A percentile compares a stretch with the other conserved stretches of the same genome.
phyloP scores from a whole-genome alignment of 2,329 filamentous ascomycete genomes.

The Capronia americana region DNA sequence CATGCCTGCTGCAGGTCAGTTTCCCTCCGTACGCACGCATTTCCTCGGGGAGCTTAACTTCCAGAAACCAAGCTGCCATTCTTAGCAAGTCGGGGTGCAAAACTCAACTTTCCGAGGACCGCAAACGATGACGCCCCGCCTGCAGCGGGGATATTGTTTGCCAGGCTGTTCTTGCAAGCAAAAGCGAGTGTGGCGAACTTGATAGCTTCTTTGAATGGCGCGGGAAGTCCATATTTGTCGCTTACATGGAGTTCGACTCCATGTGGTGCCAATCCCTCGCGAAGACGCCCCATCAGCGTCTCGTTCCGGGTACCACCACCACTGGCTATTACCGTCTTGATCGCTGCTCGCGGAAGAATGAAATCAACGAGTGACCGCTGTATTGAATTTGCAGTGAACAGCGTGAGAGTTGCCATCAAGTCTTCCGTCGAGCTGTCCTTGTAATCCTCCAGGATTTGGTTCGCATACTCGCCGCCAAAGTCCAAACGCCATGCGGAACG shows the following conservation, averaged over 20 bases:
- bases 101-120: slow-evolving; percentile 42
- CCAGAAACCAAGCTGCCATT: slow-evolving; percentile 14
- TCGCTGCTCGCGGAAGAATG: slow-evolving; percentile 37
- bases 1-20: slow-evolving; percentile 14
- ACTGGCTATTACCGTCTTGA: slow-evolving; percentile 39
- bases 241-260: slow-evolving; percentile 38
- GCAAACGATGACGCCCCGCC: slow-evolving; percentile 42
- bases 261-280: slow-evolving; percentile 23
- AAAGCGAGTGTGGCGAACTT: slow-evolving; percentile 45
- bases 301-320: slow-evolving; percentile 42
- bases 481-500: slow-evolving; percentile 43
- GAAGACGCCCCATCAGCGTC: slow-evolving; percentile 39
- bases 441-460: slow-evolving; percentile 37
- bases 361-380: slow-evolving; percentile 39
- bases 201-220: slow-evolving; percentile 44
- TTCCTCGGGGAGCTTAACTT: slow-evolving; percentile 4
- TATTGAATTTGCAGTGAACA: slow-evolving; percentile 40
- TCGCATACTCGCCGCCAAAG: slow-evolving; percentile 42
- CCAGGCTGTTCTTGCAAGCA: slow-evolving; percentile 39
- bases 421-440: slow-evolving; percentile 37
- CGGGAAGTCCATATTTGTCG: slow-evolving; percentile 43
- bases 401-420: slow-evolving; percentile 40
- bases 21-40: not conserved
- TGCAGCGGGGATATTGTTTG: slow-evolving; percentile 44
- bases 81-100: slow-evolving; percentile 37